Evolutionary conservation across 192 early-diverging fungal genomes (phyloP).

Genomic region (Coemansia sp.): DNA sequence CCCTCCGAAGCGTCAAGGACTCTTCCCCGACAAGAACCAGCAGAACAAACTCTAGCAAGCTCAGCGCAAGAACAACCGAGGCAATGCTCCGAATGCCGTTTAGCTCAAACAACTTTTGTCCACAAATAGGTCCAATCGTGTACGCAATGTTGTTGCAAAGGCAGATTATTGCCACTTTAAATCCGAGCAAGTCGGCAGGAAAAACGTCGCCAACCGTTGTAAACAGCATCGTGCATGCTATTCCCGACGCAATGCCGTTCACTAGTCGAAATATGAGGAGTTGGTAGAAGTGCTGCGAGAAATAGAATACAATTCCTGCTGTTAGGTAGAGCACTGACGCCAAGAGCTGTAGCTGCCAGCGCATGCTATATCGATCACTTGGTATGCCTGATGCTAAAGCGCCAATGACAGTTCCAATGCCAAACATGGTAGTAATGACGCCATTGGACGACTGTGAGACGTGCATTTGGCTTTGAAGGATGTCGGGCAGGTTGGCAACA

Average conservation of each 20-base stretch:
- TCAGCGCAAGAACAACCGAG: slow-evolving; percentile 24
- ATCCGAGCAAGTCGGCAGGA: slow-evolving; percentile 28
- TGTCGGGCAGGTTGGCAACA: slow-evolving; percentile 29
- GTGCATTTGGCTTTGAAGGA: slow-evolving; percentile 26
- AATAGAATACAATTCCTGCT: slow-evolving; percentile 24
- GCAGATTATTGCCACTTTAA: slow-evolving; percentile 27
- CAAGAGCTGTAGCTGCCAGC: slow-evolving; percentile 14
- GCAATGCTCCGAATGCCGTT: slow-evolving; percentile 15
- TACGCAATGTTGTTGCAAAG: slow-evolving; percentile 35
- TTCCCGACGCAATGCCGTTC: slow-evolving; percentile 27
- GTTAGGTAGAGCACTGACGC: slow-evolving; percentile 14
- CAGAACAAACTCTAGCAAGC: slow-evolving; percentile 15
- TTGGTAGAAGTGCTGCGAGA: slow-evolving; percentile 21
- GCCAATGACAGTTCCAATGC: slow-evolving; percentile 20
- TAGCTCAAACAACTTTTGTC: slow-evolving; percentile 17
- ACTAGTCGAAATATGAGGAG: slow-evolving; percentile 21
- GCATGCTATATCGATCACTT: slow-evolving; percentile 14
- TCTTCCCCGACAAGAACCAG: slow-evolving; percentile 14
- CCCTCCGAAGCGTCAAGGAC: slow-evolving; percentile 9
- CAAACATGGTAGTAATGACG: slow-evolving; percentile 32
- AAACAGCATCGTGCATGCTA: slow-evolving; percentile 29
- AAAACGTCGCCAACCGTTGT: slow-evolving; percentile 33
- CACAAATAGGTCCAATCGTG: slow-evolving; percentile 29
- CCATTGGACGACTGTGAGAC: slow-evolving; percentile 28
- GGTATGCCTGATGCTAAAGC: slow-evolving; percentile 1